A percentile compares a stretch with the other conserved stretches of the same genome.
These are phyloP conservation scores for Leucaena leucocephala DNA, from an alignment of 306 rosid genomes.

Conservation along the genomic window DNA sequence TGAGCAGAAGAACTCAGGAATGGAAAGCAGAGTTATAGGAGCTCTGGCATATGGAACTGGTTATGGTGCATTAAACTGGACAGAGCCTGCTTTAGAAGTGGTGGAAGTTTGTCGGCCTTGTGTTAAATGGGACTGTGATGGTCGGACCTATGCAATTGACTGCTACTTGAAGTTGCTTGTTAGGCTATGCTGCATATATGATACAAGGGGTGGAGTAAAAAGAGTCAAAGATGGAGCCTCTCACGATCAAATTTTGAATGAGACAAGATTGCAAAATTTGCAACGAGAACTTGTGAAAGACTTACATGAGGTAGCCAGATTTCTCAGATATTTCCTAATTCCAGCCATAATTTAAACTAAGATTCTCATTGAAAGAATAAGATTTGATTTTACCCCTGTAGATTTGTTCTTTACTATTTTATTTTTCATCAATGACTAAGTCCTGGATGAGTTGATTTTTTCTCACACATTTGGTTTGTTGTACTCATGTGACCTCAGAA, in stretches of 20 bases:
- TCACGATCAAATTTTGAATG: slow-evolving; percentile 96
- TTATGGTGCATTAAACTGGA: slow-evolving; percentile 98
- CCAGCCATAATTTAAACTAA: background rate
- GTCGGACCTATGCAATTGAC: slow-evolving; percentile 93
- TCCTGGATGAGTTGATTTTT: slow-evolving; percentile 10
- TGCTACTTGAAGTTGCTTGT: slow-evolving; percentile 98
- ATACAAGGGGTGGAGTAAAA: slow-evolving; percentile 96
- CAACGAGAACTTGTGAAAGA: slow-evolving; percentile 91
- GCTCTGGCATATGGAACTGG: slow-evolving; percentile 99
- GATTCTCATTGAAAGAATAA: background rate
- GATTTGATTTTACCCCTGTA: background rate
- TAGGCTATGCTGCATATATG: slow-evolving; percentile 87
- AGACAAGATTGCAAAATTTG: slow-evolving; percentile 94
- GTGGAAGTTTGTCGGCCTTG: slow-evolving; percentile 99
- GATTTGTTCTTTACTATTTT: background rate
- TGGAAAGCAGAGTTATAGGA: slow-evolving; percentile 98
- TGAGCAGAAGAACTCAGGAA: slow-evolving; percentile 88
- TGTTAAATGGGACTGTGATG: slow-evolving; percentile 98
- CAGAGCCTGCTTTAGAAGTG: slow-evolving; percentile 96
- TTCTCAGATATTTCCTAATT: slow-evolving; percentile 12
- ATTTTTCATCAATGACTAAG: background rate
- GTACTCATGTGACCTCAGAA: background rate
- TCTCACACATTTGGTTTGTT: slow-evolving; percentile 12
- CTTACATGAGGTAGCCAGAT: slow-evolving; percentile 71
- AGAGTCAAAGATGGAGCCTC: slow-evolving; percentile 97